Evolutionary conservation across 1,284 basidiomycete genomes (phyloP).

Genomic region (Sanguinoderma infundibulare): DNA sequence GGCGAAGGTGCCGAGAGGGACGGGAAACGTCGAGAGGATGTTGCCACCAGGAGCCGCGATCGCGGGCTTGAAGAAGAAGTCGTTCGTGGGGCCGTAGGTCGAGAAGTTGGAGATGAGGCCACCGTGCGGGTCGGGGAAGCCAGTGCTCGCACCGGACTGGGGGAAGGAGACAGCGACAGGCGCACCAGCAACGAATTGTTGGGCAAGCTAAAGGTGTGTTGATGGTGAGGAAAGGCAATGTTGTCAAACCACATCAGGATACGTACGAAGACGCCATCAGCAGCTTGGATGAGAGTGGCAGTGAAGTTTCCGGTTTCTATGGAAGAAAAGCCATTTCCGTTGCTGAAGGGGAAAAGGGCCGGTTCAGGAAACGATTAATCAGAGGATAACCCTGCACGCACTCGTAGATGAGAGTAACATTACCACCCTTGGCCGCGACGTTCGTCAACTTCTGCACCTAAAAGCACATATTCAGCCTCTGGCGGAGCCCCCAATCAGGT

Average conservation of each 20-base stretch:
- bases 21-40: constrained; percentile 63
- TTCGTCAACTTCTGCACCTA: constrained; percentile 51
- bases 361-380: not conserved
- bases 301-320: constrained; percentile 48
- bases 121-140: constrained; percentile 42
- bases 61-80: constrained; percentile 53
- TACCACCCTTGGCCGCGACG: constrained; percentile 53
- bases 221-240: constrained; percentile 8
- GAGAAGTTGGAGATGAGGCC: constrained; percentile 52
- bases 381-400: constrained; percentile 32
- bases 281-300: constrained; percentile 43
- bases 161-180: constrained; percentile 48
- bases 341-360: constrained; percentile 36
- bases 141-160: constrained; percentile 35
- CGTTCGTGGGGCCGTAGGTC: constrained; percentile 55
- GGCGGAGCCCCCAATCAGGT: constrained; percentile 10
- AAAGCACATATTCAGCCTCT: not conserved
- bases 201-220: constrained; percentile 38
- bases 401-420: constrained; percentile 58
- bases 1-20: constrained; percentile 47
- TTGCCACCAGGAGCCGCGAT: constrained; percentile 55
- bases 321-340: constrained; percentile 46
- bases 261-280: constrained; percentile 39
- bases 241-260: constrained; percentile 5
- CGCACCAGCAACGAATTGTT: constrained; percentile 43